Evolutionary conservation across 2,329 filamentous ascomycete genomes (phyloP).

Genomic region (Fusarium piperis): DNA sequence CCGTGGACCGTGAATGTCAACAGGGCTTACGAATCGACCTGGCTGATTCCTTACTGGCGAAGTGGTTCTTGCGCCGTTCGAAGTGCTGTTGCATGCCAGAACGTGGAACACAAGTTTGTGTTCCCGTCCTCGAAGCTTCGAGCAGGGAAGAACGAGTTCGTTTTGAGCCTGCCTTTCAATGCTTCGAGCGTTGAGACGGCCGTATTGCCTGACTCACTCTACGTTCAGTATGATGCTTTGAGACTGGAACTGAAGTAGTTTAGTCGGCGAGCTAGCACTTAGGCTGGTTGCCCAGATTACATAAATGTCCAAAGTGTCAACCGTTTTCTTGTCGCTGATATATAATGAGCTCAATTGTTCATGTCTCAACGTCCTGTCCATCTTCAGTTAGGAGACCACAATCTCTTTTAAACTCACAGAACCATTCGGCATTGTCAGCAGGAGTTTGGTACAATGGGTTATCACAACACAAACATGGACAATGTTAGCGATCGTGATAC

Average conservation of each 20-base stretch:
- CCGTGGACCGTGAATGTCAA: conserved; percentile 48
- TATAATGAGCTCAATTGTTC: not conserved
- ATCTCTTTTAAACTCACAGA: not conserved
- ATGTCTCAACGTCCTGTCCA: not conserved
- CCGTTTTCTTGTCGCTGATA: not conserved
- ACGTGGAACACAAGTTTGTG: conserved; percentile 65
- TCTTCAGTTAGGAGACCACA: not conserved
- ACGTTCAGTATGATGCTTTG: conserved; percentile 72
- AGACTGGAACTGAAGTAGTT: conserved; percentile 59
- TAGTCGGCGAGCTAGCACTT: not conserved
- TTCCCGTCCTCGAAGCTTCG: conserved; percentile 59
- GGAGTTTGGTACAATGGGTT: not conserved
- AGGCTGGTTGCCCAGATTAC: not conserved
- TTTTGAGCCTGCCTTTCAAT: conserved; percentile 66
- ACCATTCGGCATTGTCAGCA: not conserved
- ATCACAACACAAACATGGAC: not conserved
- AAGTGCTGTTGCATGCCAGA: conserved; percentile 68
- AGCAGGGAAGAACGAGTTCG: conserved; percentile 61
- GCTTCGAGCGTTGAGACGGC: conserved; percentile 68
- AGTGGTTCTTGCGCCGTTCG: conserved; percentile 65
- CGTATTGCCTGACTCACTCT: conserved; percentile 61
- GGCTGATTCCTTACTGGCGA: conserved; percentile 60
- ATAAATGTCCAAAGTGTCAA: not conserved
- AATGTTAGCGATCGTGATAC: not conserved
- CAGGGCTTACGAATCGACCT: conserved; percentile 54